Evolutionary conservation across 371 early-diverging fungal species (phyloP).

Genomic region (Mucor piriformis): DNA sequence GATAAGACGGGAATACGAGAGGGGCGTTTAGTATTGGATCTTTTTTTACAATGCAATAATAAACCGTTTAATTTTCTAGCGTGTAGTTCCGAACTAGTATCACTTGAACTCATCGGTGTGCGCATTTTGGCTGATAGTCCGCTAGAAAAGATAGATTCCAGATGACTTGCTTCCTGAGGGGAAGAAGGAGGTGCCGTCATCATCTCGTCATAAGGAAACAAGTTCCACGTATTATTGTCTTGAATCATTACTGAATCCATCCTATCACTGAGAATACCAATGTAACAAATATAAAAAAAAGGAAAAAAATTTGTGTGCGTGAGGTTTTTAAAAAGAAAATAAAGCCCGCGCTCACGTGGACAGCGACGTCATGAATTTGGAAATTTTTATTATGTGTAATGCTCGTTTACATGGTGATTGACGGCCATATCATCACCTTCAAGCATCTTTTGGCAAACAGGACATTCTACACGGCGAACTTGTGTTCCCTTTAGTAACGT

Average conservation of each 20-base stretch:
- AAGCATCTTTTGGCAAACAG: conserved; percentile 47
- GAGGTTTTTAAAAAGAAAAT: not conserved
- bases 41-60: not conserved
- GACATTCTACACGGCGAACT: conserved; percentile 48
- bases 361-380: no score
- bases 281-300: not conserved
- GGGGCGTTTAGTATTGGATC: conserved; percentile 7
- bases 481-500: conserved; percentile 33
- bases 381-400: conserved; percentile 18
- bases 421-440: conserved; percentile 56
- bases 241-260: conserved; percentile 14
- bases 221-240: conserved; percentile 9
- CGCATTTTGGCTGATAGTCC: conserved; percentile 12
- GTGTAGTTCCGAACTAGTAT: conserved; percentile 1
- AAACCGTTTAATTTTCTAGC: conserved; percentile 8
- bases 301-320: not conserved
- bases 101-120: not conserved
- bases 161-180: conserved; percentile 11
- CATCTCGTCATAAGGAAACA: conserved; percentile 1
- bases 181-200: conserved; percentile 14
- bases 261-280: not conserved
- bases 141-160: conserved; percentile 15
- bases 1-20: conserved; percentile 18
- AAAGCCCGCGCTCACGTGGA: no score
- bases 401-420: conserved; percentile 56